Evolutionary conservation across 305 asterid species (phyloP), one percentile per base, ranked within the genome.

Genomic region (Solanum chacoense): DNA sequence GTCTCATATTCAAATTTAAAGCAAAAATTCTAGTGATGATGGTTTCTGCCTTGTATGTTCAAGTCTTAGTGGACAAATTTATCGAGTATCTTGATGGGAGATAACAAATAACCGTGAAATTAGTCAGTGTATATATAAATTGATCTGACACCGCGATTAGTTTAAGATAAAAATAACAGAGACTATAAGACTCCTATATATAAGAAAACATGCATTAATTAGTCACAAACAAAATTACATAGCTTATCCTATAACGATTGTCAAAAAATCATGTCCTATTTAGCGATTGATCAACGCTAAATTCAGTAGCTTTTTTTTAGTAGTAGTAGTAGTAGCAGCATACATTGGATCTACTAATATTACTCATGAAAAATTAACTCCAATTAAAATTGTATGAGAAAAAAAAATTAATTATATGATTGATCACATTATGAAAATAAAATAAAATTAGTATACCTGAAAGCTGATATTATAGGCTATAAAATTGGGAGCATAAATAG

Each of bases 381-480:
- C 1, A 72, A 73, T 31, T 28, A 12, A 42, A 42, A 26, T 69
- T 69, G 12, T 22, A 71, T 71, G 34, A 78, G 6, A 37, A 24
- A 16, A 50, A 45, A 45, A 6, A 78, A 1, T 24, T 8, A 79
- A 40, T 26, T 38, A 38, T 26, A 38, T 40, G 42, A 83, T 83
- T 50, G 73, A 31, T 45, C 14, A 45, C 4, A 45, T 89, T 36
- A 75, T 34, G 18, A 26, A 45, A 42, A 31, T 36, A 37, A 2
- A 36, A 69, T 16, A 24, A 8, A 3, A 13, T n/a, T 7, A 14
- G 65, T 10, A 11, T 93, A 96, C 99, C 99, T 89, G 80, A 86
- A 97, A 96, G 91, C 98, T 96, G 40, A 97, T 93, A 90, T 96
- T 94, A 34, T 94, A 97, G 71, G 99, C 99, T 34, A 92, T 84